Evolutionary conservation across 495 filamentous ascomycete species (phyloP).

Genomic region (Trichoderma reesei): DNA sequence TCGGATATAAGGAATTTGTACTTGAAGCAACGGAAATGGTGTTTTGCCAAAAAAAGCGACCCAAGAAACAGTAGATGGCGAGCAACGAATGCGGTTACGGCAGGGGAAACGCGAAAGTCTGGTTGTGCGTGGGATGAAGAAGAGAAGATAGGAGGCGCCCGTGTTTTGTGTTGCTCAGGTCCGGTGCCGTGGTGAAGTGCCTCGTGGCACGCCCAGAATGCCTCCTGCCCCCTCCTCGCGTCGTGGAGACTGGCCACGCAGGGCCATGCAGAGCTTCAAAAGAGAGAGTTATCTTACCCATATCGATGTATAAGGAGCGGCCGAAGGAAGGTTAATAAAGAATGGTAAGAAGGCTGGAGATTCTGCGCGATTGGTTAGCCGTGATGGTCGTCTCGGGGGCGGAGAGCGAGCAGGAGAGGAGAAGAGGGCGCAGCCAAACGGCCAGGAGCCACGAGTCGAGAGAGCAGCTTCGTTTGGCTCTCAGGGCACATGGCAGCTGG

Average conservation of each 20-base stretch:
- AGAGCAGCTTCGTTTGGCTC: background rate
- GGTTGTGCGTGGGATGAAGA: conserved; percentile 16
- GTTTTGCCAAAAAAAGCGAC: conserved; percentile 21
- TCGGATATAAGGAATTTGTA: conserved; percentile 25
- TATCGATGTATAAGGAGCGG: conserved; percentile 29
- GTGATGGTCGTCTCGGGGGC: conserved; percentile 5
- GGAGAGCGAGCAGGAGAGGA: background rate
- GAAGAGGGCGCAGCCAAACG: background rate
- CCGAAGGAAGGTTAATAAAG: conserved; percentile 19
- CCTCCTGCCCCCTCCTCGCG: conserved; percentile 21
- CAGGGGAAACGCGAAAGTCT: conserved; percentile 16
- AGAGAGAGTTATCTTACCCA: conserved; percentile 38
- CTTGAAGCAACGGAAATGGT: conserved; percentile 29
- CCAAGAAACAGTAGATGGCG: conserved; percentile 31
- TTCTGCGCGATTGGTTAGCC: conserved; percentile 9
- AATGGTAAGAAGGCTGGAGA: conserved; percentile 19
- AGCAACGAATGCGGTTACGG: conserved; percentile 4
- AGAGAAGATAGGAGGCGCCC: conserved; percentile 9
- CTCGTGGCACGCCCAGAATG: conserved; percentile 9
- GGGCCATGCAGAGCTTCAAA: conserved; percentile 21
- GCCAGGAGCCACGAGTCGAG: conserved; percentile 5
- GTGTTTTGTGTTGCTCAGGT: conserved; percentile 8
- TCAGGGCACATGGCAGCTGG: background rate
- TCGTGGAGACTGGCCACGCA: conserved; percentile 17
- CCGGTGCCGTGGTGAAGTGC: conserved; percentile 15